These are phyloP conservation scores for Pulveroboletus ravenelii DNA, from an alignment of 768 basidiomycete species.

Conservation along the genomic window DNA sequence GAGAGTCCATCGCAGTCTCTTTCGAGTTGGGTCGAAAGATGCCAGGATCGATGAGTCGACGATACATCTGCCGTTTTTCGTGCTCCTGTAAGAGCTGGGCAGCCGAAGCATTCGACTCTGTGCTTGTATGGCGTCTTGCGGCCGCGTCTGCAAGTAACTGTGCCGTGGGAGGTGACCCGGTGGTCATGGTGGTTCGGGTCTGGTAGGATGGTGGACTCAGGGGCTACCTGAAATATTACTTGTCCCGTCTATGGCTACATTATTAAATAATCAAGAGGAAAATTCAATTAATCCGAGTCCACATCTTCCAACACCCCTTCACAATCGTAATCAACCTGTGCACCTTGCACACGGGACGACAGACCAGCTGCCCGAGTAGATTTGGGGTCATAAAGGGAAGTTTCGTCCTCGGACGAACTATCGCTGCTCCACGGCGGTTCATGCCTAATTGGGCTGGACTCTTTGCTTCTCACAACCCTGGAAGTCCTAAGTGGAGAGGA, in stretches of 20 bases:
- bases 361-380: constrained; percentile 5
- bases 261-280: not conserved
- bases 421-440: constrained; percentile 55
- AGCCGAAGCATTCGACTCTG: not conserved
- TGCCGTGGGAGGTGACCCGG: constrained; percentile 10
- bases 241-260: not conserved
- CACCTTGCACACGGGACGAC: constrained; percentile 4
- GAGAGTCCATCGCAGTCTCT: constrained; percentile 52
- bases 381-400: constrained; percentile 15
- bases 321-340: constrained; percentile 15
- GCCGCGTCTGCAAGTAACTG: constrained; percentile 28
- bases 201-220: constrained; percentile 6
- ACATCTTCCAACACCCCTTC: constrained; percentile 16
- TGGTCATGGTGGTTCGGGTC: constrained; percentile 11
- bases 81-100: constrained; percentile 41
- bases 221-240: constrained; percentile 9
- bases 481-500: constrained; percentile 21
- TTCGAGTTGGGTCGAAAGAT: constrained; percentile 68
- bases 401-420: constrained; percentile 49
- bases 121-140: constrained; percentile 17
- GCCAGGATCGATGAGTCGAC: constrained; percentile 74
- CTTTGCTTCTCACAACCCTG: constrained; percentile 18
- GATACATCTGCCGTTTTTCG: constrained; percentile 65
- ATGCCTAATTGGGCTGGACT: constrained; percentile 27
- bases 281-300: constrained; percentile 19